These are phyloP conservation scores for Proliferodiscus dingleyae DNA, from an alignment of 2,329 filamentous ascomycete genomes.

Conservation along the genomic window DNA sequence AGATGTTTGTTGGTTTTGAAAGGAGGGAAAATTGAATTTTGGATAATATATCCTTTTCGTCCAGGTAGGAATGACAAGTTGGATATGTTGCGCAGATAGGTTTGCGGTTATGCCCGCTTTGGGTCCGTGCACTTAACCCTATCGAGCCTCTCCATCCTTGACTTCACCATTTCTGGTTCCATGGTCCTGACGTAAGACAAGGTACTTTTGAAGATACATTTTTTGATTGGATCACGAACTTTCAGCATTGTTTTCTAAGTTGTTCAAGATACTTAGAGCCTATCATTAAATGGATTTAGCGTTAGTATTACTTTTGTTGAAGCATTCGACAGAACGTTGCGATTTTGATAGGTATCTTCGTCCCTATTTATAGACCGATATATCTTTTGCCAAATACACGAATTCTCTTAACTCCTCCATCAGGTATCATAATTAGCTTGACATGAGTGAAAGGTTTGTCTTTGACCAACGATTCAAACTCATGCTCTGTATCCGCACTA, in stretches of 20 bases:
- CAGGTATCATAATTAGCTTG: conserved; percentile 81
- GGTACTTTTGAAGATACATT: too few relatives aligned
- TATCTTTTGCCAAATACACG: conserved; percentile 64
- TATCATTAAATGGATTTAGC: too few relatives aligned
- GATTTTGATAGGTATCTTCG: too few relatives aligned
- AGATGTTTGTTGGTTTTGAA: background rate
- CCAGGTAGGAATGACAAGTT: background rate
- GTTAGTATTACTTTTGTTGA: too few relatives aligned
- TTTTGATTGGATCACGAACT: too few relatives aligned
- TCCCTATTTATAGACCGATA: background rate
- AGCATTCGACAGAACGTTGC: too few relatives aligned
- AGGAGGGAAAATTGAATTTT: background rate
- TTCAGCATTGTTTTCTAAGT: too few relatives aligned
- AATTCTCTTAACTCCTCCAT: conserved; percentile 87
- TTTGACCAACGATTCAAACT: conserved; percentile 51
- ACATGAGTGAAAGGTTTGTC: conserved; percentile 69
- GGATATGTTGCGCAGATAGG: background rate
- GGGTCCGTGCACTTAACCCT: too few relatives aligned
- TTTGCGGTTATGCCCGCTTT: background rate
- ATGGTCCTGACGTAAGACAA: too few relatives aligned
- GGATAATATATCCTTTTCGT: background rate
- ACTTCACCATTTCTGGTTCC: too few relatives aligned
- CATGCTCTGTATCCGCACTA: conserved; percentile 68
- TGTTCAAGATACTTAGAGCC: too few relatives aligned
- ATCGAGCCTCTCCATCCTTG: too few relatives aligned